Percentiles rank a stretch among this genome's conserved stretches.
Conservation (phyloP, 768 basidiomycete species). For the Hericium coralloides region DNA sequence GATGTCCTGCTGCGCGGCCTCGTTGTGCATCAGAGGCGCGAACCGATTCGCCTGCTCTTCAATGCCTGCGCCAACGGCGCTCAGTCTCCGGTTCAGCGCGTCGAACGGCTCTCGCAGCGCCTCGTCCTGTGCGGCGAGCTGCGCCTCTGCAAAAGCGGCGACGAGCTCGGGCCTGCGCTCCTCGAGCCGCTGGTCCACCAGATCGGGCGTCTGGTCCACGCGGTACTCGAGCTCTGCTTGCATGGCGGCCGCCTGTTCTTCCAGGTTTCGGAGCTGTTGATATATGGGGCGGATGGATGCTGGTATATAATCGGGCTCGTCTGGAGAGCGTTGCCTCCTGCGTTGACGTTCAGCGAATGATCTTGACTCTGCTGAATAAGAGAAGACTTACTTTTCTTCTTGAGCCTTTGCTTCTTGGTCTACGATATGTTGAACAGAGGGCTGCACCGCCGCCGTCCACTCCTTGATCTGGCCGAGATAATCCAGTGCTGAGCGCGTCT, state of each 20-base stretch:
- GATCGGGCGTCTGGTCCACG: neutral
- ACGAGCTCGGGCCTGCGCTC: neutral
- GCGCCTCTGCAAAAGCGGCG: neutral
- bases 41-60: neutral
- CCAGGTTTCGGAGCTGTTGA: neutral
- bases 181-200: neutral
- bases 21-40: neutral
- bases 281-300: neutral
- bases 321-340: neutral
- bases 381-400: neutral
- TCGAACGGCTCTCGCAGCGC: neutral
- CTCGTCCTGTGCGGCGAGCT: neutral
- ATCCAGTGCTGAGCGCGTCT: neutral
- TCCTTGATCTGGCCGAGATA: neutral
- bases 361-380: neutral
- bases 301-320: neutral
- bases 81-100: neutral
- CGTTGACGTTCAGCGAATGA: neutral
- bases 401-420: neutral
- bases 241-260: neutral
- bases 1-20: neutral
- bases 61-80: neutral
- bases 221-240: neutral
- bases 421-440: neutral
- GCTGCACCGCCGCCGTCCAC: neutral